These are phyloP conservation scores for Canavalia ensiformis DNA, from an alignment of 306 rosid genomes.

Conservation along the genomic window DNA sequence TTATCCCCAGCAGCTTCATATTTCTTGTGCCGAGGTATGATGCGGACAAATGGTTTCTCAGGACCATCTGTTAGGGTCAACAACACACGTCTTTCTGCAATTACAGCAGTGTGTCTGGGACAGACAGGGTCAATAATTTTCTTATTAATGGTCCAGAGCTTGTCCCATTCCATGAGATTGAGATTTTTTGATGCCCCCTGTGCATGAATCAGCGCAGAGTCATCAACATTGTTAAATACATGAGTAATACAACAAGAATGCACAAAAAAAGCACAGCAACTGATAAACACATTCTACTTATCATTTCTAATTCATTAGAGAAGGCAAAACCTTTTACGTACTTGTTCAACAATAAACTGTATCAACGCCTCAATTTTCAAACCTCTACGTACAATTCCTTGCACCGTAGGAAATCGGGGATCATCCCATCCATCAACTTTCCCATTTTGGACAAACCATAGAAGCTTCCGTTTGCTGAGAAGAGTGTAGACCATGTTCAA, in stretches of 20 bases:
- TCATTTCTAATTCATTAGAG: slow-evolving; percentile 31
- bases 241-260: slow-evolving; percentile 11
- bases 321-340: slow-evolving; percentile 46
- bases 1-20: slow-evolving; percentile 89
- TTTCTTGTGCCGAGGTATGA: slow-evolving; percentile 92
- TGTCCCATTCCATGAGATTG: slow-evolving; percentile 99
- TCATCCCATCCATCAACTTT: slow-evolving; percentile 98
- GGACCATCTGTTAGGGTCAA: slow-evolving; percentile 87
- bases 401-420: slow-evolving; percentile 93
- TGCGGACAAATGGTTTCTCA: slow-evolving; percentile 74
- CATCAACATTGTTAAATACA: slow-evolving; percentile 33
- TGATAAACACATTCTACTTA: not conserved
- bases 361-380: slow-evolving; percentile 86
- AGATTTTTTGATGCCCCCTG: slow-evolving; percentile 97
- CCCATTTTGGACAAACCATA: slow-evolving; percentile 96
- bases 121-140: slow-evolving; percentile 97
- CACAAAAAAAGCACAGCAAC: slow-evolving; percentile 3
- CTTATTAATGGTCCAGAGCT: slow-evolving; percentile 93
- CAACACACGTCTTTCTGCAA: slow-evolving; percentile 73
- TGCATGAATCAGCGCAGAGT: slow-evolving; percentile 38
- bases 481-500: slow-evolving; percentile 95
- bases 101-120: slow-evolving; percentile 89
- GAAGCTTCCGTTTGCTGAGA: slow-evolving; percentile 94
- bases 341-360: slow-evolving; percentile 96
- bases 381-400: slow-evolving; percentile 95